A percentile compares a stretch with the other conserved stretches of the same genome.
These are phyloP conservation scores for Rhodotorula paludigena DNA, from an alignment of 768 basidiomycete genomes.

Conservation along the genomic window DNA sequence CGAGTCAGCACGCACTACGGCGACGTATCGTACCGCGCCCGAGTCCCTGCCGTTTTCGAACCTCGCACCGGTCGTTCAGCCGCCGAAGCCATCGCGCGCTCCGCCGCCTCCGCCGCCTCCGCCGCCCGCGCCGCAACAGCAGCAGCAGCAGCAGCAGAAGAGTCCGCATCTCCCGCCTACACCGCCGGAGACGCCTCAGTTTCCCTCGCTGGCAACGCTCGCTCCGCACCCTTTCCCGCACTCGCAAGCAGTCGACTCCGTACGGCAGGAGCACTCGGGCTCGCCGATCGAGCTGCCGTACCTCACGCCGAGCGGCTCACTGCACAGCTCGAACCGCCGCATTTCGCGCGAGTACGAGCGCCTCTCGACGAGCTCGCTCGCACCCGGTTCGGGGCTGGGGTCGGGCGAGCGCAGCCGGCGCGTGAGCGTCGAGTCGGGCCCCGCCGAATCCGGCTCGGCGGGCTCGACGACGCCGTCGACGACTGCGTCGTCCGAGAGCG, in stretches of 20 bases:
- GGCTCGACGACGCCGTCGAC: background rate
- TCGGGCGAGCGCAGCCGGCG: background rate
- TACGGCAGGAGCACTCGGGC: slow-evolving; percentile 11
- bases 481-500: background rate
- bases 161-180: slow-evolving; percentile 7
- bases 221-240: too few relatives aligned
- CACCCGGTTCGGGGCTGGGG: too few relatives aligned
- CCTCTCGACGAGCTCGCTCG: background rate
- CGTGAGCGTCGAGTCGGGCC: background rate
- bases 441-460: background rate
- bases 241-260: background rate
- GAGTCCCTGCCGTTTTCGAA: slow-evolving; percentile 23
- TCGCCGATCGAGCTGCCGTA: slow-evolving; percentile 25
- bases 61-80: background rate
- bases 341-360: too few relatives aligned
- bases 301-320: slow-evolving; percentile 18
- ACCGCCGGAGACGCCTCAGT: slow-evolving; percentile 15
- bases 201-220: background rate
- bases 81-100: background rate
- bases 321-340: background rate
- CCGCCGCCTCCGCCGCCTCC: slow-evolving; percentile 1
- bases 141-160: too few relatives aligned
- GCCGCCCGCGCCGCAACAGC: background rate
- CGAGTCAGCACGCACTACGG: background rate
- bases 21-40: slow-evolving; percentile 13